Evolutionary conservation across 1,139 yeast genomes (phyloP), one percentile per base, ranked within the genome.

Genomic region (Pneumocystis wakefieldiae): DNA sequence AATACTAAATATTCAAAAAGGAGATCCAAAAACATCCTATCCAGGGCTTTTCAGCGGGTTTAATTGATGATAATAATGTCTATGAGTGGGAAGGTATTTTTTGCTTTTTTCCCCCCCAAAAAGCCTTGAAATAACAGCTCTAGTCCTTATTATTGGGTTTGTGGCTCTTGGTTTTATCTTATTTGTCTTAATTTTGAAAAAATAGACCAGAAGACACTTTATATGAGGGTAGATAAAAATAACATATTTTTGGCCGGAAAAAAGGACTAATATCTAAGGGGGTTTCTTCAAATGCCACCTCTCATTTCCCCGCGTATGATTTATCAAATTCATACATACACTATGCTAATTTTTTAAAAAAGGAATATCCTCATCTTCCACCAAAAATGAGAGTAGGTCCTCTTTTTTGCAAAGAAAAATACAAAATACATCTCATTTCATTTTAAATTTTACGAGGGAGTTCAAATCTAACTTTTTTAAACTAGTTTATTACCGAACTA

Each of bases 191-290:
- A 48, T 48, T 4, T 12, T 48, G 35, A 24, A 24, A 48, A 53
- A 67, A 69, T 36, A 70, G 70, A 6, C 70, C 70, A 17, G 70
- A 69, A 62, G 70, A 69, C 61, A 69, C 70, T 12, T 61, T 69
- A 12, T 69, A 68, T 61, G 70, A 69, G 36, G 70, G 70, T 60
- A 48, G n/a, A 48, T 24, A 48, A 24, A 8, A 17, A 17, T 41
- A 32, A 32, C 1, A 8, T 5, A 3, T 41, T 24, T 48, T 24
- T 24, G 1, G n/a, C 2, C 2, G 3, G 28, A 48, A 48, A 48
- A 24, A 48, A 24, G n/a, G 39, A 24, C 12, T 48, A 48, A 48
- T 48, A 24, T 48, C 24, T 10, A 37, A 37, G 55, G 55, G 32
- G 70, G 70, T 2, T 67, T 69, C 61, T 68, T 69, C 60, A 67